Evolutionary conservation across 371 early-diverging fungal species (phyloP), one percentile per base, ranked within the genome.

Genomic region (Umbelopsis sp.): DNA sequence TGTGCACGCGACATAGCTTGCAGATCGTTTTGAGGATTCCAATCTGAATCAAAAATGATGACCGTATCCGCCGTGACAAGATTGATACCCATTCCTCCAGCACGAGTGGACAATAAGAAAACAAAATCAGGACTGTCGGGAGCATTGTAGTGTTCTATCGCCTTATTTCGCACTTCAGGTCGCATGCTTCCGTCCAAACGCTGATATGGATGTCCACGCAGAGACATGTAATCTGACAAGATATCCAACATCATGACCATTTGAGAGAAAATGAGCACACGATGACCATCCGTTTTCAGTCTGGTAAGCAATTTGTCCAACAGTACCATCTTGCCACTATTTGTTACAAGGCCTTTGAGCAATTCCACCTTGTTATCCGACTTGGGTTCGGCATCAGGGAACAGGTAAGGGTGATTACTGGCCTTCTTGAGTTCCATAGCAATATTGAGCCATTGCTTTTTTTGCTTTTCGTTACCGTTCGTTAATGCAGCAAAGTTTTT

Each of bases 61-160:
- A 98, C 91, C 0, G 96, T 96, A 69, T 98, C 96, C 0, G 99
- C 99, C 0, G 95, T 86, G 0, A 97, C 93, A 69, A 99, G 76
- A 71, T 98, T 99, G 57, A 99, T 92, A 16, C 99, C 99, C 0
- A 94, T 89, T 45, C 98, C 99, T 63, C 98, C 98, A 14, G 96
- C 96, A 20, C 97, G 89, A 0, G 96, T 96, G 25, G 91, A 89
- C 18, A 94, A 70, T 51, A 97, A 70, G 72, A 96, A 96, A 7
- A 94, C 92, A 74, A 94, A 93, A 3, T 87, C 73, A 41, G 91
- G 81, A 3, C 92, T 91, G 38, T 86, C 84, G 1, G 88, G 89
- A 0, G 87, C 87, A 69, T 95, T 96, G 73, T 94, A 99, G 53
- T 83, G 76, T 74, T 95, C 93, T 50, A 99, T 94, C 22, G 81